These are phyloP conservation scores for Pseudogymnoascus sp. DNA, from an alignment of 2,329 filamentous ascomycete species.

Conservation along the genomic window DNA sequence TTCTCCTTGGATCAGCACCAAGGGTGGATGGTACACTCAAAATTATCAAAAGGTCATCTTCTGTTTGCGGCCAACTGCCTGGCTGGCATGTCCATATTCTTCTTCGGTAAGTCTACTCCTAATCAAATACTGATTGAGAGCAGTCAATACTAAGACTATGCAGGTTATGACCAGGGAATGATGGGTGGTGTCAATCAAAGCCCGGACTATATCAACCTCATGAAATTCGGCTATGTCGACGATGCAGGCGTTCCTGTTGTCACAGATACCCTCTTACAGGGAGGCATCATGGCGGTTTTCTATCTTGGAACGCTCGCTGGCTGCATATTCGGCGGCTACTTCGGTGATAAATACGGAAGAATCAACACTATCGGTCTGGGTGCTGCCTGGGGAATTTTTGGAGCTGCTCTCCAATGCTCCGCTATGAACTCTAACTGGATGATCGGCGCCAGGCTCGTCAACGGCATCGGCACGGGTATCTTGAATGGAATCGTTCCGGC, in stretches of 20 bases:
- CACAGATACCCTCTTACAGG: conserved; percentile 53
- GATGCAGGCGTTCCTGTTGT: conserved; percentile 44
- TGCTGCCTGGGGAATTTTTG: conserved; percentile 37
- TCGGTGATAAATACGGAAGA: conserved; percentile 54
- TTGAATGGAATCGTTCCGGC: conserved; percentile 64
- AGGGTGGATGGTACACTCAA: background rate
- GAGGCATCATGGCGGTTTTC: conserved; percentile 50
- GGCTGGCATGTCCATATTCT: conserved; percentile 60
- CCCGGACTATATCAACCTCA: conserved; percentile 54
- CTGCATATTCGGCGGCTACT: conserved; percentile 52
- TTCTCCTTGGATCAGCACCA: background rate
- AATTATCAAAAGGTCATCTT: conserved; percentile 38
- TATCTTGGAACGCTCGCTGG: conserved; percentile 58
- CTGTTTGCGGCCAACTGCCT: conserved; percentile 55
- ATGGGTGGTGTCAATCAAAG: conserved; percentile 61
- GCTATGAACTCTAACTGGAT: conserved; percentile 48
- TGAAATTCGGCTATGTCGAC: conserved; percentile 56
- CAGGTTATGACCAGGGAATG: conserved; percentile 45
- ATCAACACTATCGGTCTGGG: conserved; percentile 56
- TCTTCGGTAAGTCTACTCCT: conserved; percentile 41
- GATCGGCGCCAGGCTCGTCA: conserved; percentile 52
- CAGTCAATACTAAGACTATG: background rate
- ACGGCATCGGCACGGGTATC: conserved; percentile 61
- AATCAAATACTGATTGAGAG: background rate
- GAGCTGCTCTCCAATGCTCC: conserved; percentile 39